These are phyloP conservation scores for Neurospora hispaniola DNA, from an alignment of 495 filamentous ascomycete genomes.

Conservation along the genomic window DNA sequence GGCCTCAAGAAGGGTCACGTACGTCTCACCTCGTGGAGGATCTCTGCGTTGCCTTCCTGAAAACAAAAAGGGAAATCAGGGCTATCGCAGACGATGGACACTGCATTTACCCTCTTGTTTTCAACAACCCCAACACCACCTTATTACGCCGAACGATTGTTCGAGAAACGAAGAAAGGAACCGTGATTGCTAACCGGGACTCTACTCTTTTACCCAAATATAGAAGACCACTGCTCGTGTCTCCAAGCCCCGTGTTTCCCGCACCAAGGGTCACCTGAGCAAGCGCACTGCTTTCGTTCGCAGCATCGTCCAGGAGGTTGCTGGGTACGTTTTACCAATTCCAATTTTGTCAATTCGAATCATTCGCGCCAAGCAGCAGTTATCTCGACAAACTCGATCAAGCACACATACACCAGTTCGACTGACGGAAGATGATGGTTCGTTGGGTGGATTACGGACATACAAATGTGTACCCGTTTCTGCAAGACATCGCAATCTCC, in stretches of 20 bases:
- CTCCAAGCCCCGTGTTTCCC: constrained; percentile 75
- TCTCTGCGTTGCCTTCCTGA: constrained; percentile 37
- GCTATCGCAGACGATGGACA: constrained; percentile 20
- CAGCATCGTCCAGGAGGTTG: constrained; percentile 91
- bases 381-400: not conserved
- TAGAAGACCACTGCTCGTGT: constrained; percentile 87
- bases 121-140: not conserved
- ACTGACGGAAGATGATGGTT: not conserved
- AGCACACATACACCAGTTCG: not conserved
- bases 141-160: not conserved
- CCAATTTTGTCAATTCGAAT: not conserved
- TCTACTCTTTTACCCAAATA: constrained; percentile 26
- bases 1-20: constrained; percentile 88
- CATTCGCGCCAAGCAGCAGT: not conserved
- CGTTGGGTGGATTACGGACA: not conserved
- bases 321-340: constrained; percentile 49
- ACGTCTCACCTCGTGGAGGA: constrained; percentile 57
- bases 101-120: constrained; percentile 8
- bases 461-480: not conserved
- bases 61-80: constrained; percentile 2
- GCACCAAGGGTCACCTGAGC: constrained; percentile 83
- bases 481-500: not conserved
- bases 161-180: not conserved
- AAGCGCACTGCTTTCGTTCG: constrained; percentile 85
- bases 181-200: constrained; percentile 31